phyloP scores from a whole-genome alignment of 495 filamentous ascomycete genomes.

The Tuber magnatum region DNA sequence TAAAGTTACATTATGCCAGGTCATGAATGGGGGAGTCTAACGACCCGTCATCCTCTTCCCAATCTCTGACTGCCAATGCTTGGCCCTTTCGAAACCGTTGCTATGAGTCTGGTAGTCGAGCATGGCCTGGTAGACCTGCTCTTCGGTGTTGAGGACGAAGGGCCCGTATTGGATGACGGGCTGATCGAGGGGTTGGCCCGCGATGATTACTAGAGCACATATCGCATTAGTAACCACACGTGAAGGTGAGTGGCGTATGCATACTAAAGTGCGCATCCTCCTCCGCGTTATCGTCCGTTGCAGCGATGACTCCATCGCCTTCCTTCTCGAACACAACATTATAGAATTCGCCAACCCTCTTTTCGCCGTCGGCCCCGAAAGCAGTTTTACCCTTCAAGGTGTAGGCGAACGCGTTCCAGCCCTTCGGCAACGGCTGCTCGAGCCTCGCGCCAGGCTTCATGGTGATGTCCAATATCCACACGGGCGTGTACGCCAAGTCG shows the following conservation, averaged over 20 bases:
- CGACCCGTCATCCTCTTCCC: conserved; percentile 61
- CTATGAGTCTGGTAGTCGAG: conserved; percentile 72
- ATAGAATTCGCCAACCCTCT: conserved; percentile 62
- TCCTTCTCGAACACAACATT: conserved; percentile 82
- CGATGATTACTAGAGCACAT: conserved; percentile 55
- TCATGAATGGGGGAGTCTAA: neutral
- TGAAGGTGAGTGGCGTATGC: conserved; percentile 10
- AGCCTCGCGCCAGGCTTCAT: conserved; percentile 71
- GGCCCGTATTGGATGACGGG: conserved; percentile 93
- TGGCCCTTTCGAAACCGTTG: conserved; percentile 86
- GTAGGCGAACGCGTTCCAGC: conserved; percentile 91
- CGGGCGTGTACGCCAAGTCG: conserved; percentile 88
- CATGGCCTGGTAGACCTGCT: conserved; percentile 86
- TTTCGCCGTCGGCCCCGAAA: conserved; percentile 53
- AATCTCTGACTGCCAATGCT: conserved; percentile 85
- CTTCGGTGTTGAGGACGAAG: conserved; percentile 76
- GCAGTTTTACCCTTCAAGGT: conserved; percentile 61
- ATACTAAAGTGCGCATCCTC: conserved; percentile 57
- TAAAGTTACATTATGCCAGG: neutral
- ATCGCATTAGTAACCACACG: conserved; percentile 9
- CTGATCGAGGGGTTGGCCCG: conserved; percentile 81
- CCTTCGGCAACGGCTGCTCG: conserved; percentile 63
- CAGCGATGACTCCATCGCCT: conserved; percentile 65
- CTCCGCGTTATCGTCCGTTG: conserved; percentile 62
- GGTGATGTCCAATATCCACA: conserved; percentile 86